A percentile compares a stretch with the other conserved stretches of the same genome.
phyloP scores from a whole-genome alignment of 2,329 filamentous ascomycete genomes.

The Diaporthe aspalathi region DNA sequence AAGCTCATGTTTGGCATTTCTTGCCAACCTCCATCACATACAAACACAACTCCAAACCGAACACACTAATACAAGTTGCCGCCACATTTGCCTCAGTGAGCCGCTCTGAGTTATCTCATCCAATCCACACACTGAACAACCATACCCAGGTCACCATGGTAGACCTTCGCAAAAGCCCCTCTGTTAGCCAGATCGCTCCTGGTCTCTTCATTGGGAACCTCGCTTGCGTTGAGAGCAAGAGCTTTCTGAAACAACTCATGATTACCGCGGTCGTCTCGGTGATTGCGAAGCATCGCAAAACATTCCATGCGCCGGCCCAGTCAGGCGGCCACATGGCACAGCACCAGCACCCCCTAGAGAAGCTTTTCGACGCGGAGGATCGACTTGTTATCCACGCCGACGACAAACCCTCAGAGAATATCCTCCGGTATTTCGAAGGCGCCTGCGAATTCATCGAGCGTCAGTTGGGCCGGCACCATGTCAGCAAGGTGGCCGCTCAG shows the following conservation, averaged over 20 bases:
- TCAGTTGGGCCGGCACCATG: not conserved
- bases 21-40: too few relatives aligned
- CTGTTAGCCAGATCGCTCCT: constrained; percentile 39
- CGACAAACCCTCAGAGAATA: constrained; percentile 29
- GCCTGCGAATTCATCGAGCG: constrained; percentile 43
- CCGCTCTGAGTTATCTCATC: too few relatives aligned
- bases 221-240: constrained; percentile 23
- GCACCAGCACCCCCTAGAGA: constrained; percentile 21
- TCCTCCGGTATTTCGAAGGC: constrained; percentile 36
- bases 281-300: not conserved
- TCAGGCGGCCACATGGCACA: not conserved
- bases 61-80: not conserved
- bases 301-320: not conserved
- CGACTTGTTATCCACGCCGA: constrained; percentile 38
- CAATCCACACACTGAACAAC: not conserved
- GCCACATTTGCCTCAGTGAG: not conserved
- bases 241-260: constrained; percentile 30
- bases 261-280: constrained; percentile 43
- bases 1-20: not conserved
- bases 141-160: not conserved
- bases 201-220: constrained; percentile 41
- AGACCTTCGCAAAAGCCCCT: not conserved
- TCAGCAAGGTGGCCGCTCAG: not conserved
- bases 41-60: too few relatives aligned
- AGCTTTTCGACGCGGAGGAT: constrained; percentile 32